Percentiles rank a stretch among this genome's conserved stretches.
These are phyloP conservation scores for Tieghemostelium lacteum DNA, from an alignment of 78 protist species.

Conservation along the genomic window DNA sequence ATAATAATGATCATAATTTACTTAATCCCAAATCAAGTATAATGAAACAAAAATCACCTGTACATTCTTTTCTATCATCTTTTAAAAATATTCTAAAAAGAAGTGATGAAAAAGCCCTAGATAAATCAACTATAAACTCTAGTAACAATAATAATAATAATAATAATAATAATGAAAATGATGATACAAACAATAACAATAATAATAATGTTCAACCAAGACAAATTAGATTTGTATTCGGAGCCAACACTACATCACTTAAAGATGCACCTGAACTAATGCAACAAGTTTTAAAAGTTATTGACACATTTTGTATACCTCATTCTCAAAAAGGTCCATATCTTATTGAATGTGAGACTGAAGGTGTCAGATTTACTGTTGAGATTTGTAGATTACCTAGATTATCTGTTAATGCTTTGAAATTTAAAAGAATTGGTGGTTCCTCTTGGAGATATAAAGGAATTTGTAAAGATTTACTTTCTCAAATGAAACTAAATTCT, in stretches of 20 bases:
- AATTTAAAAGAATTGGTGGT: constrained; percentile 79
- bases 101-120: constrained; percentile 35
- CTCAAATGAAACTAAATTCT: constrained; percentile 57
- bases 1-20: not conserved
- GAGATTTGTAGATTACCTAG: constrained; percentile 78
- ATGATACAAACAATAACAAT: not conserved
- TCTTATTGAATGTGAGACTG: constrained; percentile 63
- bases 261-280: constrained; percentile 76
- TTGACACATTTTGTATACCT: constrained; percentile 52
- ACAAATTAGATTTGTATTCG: constrained; percentile 81
- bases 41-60: constrained; percentile 44
- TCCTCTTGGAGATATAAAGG: constrained; percentile 79
- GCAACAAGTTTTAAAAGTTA: constrained; percentile 60
- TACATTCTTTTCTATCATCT: constrained; percentile 40
- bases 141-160: not conserved
- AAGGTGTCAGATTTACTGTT: constrained; percentile 68
- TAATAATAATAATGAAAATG: not conserved
- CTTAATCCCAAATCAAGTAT: not conserved
- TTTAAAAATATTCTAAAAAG: constrained; percentile 67
- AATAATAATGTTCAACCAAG: constrained; percentile 63
- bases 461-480: constrained; percentile 72
- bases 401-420: constrained; percentile 72
- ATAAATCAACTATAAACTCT: not conserved
- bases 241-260: constrained; percentile 72
- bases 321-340: constrained; percentile 61